Conservation (phyloP, 805 yeast genomes). For the Cyberlindnera xishuangbannaensis region DNA sequence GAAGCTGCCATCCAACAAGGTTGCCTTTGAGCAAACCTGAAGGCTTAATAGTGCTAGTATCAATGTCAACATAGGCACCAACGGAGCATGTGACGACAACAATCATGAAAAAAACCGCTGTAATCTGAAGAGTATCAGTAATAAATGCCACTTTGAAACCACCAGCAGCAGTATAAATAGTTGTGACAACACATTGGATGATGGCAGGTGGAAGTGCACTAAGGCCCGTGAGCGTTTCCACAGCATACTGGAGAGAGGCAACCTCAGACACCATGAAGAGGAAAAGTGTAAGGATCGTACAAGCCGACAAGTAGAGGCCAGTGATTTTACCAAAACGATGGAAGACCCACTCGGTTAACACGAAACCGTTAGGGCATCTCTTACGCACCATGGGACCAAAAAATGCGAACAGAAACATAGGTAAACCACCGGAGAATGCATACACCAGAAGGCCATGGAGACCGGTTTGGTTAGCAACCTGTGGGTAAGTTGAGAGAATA, state of each 20-base stretch:
- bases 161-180: conserved; percentile 82
- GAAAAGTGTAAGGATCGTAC: conserved; percentile 80
- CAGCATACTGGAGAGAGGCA: conserved; percentile 71
- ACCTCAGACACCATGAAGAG: conserved; percentile 85
- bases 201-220: conserved; percentile 76
- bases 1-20: conserved; percentile 81
- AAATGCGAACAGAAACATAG: conserved; percentile 76
- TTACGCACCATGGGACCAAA: conserved; percentile 76
- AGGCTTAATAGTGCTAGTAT: conserved; percentile 54
- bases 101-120: conserved; percentile 57
- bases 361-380: conserved; percentile 85
- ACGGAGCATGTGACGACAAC: conserved; percentile 73
- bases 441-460: conserved; percentile 83
- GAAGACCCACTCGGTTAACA: conserved; percentile 92
- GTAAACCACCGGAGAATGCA: conserved; percentile 72
- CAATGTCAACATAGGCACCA: conserved; percentile 63
- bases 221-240: conserved; percentile 71
- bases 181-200: conserved; percentile 80
- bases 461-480: conserved; percentile 82
- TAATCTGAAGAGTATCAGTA: conserved; percentile 85
- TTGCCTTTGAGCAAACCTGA: conserved; percentile 60
- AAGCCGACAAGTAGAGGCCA: conserved; percentile 68
- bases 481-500: conserved; percentile 76
- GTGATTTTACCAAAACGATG: conserved; percentile 69
- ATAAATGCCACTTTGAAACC: conserved; percentile 85